These are phyloP conservation scores for Suillus variegatus DNA, from an alignment of 768 basidiomycete species.

Conservation along the genomic window DNA sequence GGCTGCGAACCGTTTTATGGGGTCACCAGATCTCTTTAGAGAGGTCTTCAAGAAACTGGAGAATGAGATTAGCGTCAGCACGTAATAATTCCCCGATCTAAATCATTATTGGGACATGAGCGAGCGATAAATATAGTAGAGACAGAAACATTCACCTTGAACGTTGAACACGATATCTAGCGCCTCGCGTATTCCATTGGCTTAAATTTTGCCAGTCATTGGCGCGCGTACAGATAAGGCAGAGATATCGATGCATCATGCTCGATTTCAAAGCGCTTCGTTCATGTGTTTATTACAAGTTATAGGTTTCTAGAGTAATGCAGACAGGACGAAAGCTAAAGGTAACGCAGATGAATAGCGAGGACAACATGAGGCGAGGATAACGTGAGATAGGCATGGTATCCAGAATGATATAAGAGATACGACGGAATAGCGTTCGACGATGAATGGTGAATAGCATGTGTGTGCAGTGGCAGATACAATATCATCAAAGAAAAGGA, in stretches of 20 bases:
- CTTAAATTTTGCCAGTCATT: not conserved
- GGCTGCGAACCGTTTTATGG: not conserved
- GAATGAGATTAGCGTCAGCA: too few relatives aligned
- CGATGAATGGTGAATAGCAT: not conserved
- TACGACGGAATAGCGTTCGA: not conserved
- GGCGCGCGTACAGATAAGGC: not conserved
- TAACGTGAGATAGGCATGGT: not conserved
- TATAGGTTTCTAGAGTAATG: not conserved
- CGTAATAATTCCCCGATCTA: too few relatives aligned
- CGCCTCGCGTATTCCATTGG: too few relatives aligned
- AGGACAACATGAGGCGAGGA: not conserved
- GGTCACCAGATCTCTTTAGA: not conserved
- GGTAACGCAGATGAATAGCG: not conserved
- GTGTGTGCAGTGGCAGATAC: too few relatives aligned
- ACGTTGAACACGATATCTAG: too few relatives aligned
- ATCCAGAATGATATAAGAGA: not conserved
- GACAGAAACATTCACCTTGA: too few relatives aligned
- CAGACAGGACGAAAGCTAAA: not conserved
- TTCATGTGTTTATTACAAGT: not conserved
- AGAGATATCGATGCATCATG: not conserved
- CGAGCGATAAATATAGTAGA: too few relatives aligned
- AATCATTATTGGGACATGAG: too few relatives aligned
- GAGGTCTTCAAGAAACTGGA: too few relatives aligned
- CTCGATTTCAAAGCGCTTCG: not conserved
- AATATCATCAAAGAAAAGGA: not conserved